Percentiles rank a stretch among this genome's conserved stretches.
phyloP scores from a whole-genome alignment of 257 asterid genomes.

The Plantago major region DNA sequence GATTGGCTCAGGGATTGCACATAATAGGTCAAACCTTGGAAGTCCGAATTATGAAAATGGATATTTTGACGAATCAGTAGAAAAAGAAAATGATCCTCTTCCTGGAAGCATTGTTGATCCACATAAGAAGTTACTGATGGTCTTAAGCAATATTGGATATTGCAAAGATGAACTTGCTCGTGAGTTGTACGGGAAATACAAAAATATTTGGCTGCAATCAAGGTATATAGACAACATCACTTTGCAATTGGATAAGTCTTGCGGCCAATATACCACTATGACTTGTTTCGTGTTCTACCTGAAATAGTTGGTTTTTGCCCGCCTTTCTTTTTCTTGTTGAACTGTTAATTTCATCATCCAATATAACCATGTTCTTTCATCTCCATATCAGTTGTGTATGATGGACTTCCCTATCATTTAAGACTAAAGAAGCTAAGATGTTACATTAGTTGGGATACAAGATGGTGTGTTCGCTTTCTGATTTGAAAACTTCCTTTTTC shows the following conservation, averaged over 20 bases:
- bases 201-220: conserved; percentile 61
- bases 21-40: conserved; percentile 45
- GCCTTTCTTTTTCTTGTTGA: background rate
- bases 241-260: background rate
- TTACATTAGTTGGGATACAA: background rate
- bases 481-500: background rate
- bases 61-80: conserved; percentile 44
- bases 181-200: conserved; percentile 68
- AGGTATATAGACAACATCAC: conserved; percentile 53
- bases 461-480: no score
- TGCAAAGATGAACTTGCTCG: conserved; percentile 89
- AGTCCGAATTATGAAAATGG: conserved; percentile 58
- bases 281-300: background rate
- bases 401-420: no score
- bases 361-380: conserved; percentile 4
- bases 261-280: background rate
- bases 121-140: conserved; percentile 85
- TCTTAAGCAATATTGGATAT: conserved; percentile 91
- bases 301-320: background rate
- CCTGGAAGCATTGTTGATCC: conserved; percentile 82
- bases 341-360: background rate
- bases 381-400: background rate
- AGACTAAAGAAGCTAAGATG: background rate
- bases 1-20: conserved; percentile 58
- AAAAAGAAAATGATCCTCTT: conserved; percentile 54